phyloP scores from a whole-genome alignment of 441 rosid species.

The Breynia disticha region DNA sequence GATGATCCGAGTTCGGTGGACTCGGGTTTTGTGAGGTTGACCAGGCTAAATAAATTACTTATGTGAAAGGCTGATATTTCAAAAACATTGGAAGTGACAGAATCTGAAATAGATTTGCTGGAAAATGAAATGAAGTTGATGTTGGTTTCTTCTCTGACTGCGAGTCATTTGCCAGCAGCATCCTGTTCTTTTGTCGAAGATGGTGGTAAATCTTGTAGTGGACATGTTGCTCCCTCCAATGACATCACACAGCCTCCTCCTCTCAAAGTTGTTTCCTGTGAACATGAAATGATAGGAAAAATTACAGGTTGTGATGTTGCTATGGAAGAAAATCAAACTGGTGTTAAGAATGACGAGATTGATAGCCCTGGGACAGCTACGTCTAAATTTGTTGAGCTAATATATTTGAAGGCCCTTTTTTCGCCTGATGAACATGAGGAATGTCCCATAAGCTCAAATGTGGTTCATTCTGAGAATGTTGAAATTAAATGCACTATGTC shows the following conservation, averaged over 20 bases:
- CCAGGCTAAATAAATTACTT: slow-evolving; percentile 56
- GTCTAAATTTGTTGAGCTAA: slow-evolving; percentile 40
- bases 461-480: slow-evolving; percentile 12
- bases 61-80: slow-evolving; percentile 52
- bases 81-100: slow-evolving; percentile 69
- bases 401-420: slow-evolving; percentile 17
- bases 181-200: slow-evolving; percentile 28
- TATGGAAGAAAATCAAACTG: slow-evolving; percentile 28
- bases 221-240: slow-evolving; percentile 22
- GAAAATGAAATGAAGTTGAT: slow-evolving; percentile 64
- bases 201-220: slow-evolving; percentile 23
- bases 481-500: slow-evolving; percentile 13
- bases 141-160: slow-evolving; percentile 34
- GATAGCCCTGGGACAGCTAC: slow-evolving; percentile 75
- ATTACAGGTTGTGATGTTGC: slow-evolving; percentile 28
- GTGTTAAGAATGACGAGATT: slow-evolving; percentile 40
- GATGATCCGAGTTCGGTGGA: slow-evolving; percentile 51
- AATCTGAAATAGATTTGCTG: slow-evolving; percentile 79
- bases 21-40: slow-evolving; percentile 45
- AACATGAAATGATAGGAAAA: slow-evolving; percentile 26
- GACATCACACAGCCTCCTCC: slow-evolving; percentile 30
- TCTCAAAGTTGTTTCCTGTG: slow-evolving; percentile 36
- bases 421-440: slow-evolving; percentile 20
- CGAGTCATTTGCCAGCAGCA: slow-evolving; percentile 18
- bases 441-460: slow-evolving; percentile 24